A percentile compares a stretch with the other conserved stretches of the same genome.
Conservation (phyloP, 2,329 filamentous ascomycete genomes). For the Trichoderma citrinoviride region DNA sequence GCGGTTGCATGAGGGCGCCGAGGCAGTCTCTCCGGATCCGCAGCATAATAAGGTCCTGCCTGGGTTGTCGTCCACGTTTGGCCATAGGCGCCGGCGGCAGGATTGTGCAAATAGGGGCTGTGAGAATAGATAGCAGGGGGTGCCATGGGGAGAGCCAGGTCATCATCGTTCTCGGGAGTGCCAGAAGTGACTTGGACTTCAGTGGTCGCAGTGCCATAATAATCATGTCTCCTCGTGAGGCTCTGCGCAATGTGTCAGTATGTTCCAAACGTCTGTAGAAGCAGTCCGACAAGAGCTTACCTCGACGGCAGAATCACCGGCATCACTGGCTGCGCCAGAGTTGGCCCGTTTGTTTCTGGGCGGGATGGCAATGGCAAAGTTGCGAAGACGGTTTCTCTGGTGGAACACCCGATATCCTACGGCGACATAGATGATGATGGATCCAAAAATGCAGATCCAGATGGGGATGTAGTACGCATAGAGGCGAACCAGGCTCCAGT, state of each 20-base stretch:
- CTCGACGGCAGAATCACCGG: slow-evolving; percentile 37
- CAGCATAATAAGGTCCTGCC: slow-evolving; percentile 21
- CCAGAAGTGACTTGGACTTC: slow-evolving; percentile 47
- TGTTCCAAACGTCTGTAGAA: background rate
- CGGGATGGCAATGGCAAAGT: slow-evolving; percentile 38
- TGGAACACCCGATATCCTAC: slow-evolving; percentile 60
- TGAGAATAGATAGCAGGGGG: slow-evolving; percentile 23
- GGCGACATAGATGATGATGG: slow-evolving; percentile 53
- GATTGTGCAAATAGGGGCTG: background rate
- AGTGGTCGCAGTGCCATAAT: slow-evolving; percentile 49
- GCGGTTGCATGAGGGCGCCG: slow-evolving; percentile 32
- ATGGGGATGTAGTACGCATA: slow-evolving; percentile 61
- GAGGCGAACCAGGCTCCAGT: slow-evolving; percentile 55
- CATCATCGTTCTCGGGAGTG: slow-evolving; percentile 23
- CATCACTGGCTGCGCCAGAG: slow-evolving; percentile 30
- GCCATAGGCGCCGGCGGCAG: slow-evolving; percentile 9
- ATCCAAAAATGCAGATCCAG: slow-evolving; percentile 56
- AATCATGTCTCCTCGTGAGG: slow-evolving; percentile 31
- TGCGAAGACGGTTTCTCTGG: slow-evolving; percentile 53
- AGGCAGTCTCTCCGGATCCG: background rate
- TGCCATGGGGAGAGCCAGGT: slow-evolving; percentile 6
- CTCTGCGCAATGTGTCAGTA: slow-evolving; percentile 30
- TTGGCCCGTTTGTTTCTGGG: slow-evolving; percentile 26
- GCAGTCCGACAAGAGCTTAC: slow-evolving; percentile 23
- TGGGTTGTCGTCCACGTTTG: slow-evolving; percentile 29